Evolutionary conservation across 2,329 filamentous ascomycete genomes (phyloP), one percentile per base, ranked within the genome.

Genomic region (Aspergillus hiratsukae): DNA sequence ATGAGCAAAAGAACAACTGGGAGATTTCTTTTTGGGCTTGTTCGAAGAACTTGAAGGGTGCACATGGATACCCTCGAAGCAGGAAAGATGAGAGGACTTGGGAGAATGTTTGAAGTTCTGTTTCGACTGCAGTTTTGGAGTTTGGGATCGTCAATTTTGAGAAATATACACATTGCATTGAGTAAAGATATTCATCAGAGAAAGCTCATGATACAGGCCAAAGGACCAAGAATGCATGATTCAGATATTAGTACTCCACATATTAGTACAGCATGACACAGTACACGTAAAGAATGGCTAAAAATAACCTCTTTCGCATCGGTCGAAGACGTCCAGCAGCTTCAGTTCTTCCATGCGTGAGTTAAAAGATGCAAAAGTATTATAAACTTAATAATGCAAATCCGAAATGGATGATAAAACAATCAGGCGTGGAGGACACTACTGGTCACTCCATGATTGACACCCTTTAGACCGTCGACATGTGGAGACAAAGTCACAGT

Each of bases 361-460:
- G 40, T 48, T 31, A 27, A 48, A 49, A 49, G 54, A 41, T 37
- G 53, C 21, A 31, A 17, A 45, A 53, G 41, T 23, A 48, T 49
- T 51, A 51, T 28, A n/a, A 28, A 43, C 51, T 10, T 53, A 31
- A 48, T 49, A 23, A 21, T 29, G 46, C 49, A n/a, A 23, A 35
- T 45, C 43, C 35, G 14, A 9, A 37, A 45, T 23, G 31, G 8
- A 31, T 25, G n/a, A 29, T n/a, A n/a, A 25, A 45, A 52, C 49
- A 14, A 58, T 60, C 66, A 46, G 40, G 69, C 69, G 60, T 75
- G 74, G n/a, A 74, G 66, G 49, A 76, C 74, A 59, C 72, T 75
- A 54, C 72, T 70, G 35, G 72, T 67, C 29, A 76, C 71, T 4
- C 72, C 70, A 54, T 76, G 73, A 40, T 68, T 72, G 19, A 69